Conservation (phyloP, 2,329 filamentous ascomycete species). For the Trichoderma sp. region DNA sequence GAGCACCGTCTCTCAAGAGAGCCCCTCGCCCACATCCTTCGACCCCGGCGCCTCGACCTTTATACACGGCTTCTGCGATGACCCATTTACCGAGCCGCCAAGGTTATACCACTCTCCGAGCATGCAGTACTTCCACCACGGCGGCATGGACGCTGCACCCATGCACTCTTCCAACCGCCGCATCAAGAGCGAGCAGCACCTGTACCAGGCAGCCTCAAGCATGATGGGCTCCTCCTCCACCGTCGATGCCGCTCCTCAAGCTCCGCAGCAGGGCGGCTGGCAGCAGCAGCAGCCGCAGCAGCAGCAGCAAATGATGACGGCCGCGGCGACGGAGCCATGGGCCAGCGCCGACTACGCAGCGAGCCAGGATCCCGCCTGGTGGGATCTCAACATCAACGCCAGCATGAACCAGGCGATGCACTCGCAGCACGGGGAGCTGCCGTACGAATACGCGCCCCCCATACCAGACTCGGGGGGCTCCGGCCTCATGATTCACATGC, state of each 20-base stretch:
- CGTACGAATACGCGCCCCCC: conserved; percentile 40
- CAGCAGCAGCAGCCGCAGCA: too few species aligned
- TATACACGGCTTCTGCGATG: conserved; percentile 37
- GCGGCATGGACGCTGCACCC: conserved; percentile 35
- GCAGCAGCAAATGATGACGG: conserved; percentile 25
- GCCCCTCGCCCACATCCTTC: conserved; percentile 26
- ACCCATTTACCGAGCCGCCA: conserved; percentile 37
- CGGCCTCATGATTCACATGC: conserved; percentile 55
- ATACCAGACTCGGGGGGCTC: conserved; percentile 32
- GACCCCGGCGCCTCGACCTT: conserved; percentile 31
- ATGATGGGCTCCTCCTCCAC: background rate
- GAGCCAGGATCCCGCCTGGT: conserved; percentile 30
- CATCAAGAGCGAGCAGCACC: conserved; percentile 32
- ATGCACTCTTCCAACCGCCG: conserved; percentile 36
- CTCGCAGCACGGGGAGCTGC: conserved; percentile 38
- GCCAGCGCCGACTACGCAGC: conserved; percentile 29
- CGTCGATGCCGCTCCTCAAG: background rate
- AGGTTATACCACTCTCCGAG: conserved; percentile 24
- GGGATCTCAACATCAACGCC: conserved; percentile 28
- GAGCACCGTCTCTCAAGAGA: conserved; percentile 22
- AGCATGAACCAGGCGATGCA: conserved; percentile 41
- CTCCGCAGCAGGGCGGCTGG: conserved; percentile 21
- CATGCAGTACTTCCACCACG: conserved; percentile 33
- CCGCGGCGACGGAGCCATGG: conserved; percentile 26
- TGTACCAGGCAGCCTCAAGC: conserved; percentile 22